Evolutionary conservation across 2,329 filamentous ascomycete genomes (phyloP), one percentile per base, ranked within the genome.

Genomic region (Xylaria sp.): DNA sequence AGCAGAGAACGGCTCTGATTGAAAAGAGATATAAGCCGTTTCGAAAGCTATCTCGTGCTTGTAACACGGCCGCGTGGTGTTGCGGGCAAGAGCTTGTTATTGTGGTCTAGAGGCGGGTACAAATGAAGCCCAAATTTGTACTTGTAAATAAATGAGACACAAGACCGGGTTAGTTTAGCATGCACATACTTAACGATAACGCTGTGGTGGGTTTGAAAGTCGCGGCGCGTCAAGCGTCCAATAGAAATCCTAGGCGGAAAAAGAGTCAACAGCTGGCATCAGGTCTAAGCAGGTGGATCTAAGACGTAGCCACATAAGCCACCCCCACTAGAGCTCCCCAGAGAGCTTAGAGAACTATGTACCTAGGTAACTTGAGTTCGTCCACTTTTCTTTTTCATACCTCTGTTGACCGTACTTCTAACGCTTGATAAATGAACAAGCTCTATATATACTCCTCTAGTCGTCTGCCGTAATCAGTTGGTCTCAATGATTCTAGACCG

Each of bases 201-300:
- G 66, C 60, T 70, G 48, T 61, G 58, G 48, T 63, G 57, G 66
- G 57, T 63, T 73, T n/a, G n/a, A 3, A 71, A 71, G 73, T 70
- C 72, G 73, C 73, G 72, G 66, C 73, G 73, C 73, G 73, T 74
- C 65, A 50, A 72, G 52, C 59, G 23, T 46, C 59, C 67, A 69
- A 63, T 63, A 46, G 50, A 39, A 43, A 25, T 30, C 48, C 36
- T 0, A 45, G 4, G 53, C 4, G 57, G 52, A 61, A 52, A 39
- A 45, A 30, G 25, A 23, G 30, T n/a, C 4, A 32, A 58, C 66
- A 65, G 61, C 57, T 65, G 66, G 28, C 56, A 57, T 32, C 30
- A 32, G 65, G 23, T 15, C n/a, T 7, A 2, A 25, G 23, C 58
- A 61, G 50, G 15, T 62, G 63, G 15, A 25, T 46, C 20, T 12